A percentile compares a stretch with the other conserved stretches of the same genome.
phyloP scores from a whole-genome alignment of 163 green algal species.

The Smithsoniella earleae region DNA sequence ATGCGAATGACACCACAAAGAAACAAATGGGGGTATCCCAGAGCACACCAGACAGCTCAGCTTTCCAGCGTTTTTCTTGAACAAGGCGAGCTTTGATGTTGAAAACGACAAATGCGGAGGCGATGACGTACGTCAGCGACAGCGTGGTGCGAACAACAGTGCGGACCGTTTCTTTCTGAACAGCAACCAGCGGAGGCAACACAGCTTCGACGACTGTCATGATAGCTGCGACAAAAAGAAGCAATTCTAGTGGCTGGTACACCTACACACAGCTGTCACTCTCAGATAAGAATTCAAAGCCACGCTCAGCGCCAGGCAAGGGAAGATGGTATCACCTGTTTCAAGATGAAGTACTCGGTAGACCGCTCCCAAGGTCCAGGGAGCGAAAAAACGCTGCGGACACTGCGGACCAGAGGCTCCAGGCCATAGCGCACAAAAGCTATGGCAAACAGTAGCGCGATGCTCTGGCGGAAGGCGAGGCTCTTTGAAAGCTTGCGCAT shows the following conservation, averaged over 20 bases:
- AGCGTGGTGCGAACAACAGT: constrained; percentile 73
- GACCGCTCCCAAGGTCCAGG: constrained; percentile 55
- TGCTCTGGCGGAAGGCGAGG: constrained; percentile 54
- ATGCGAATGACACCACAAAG: too few species aligned
- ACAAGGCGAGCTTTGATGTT: constrained; percentile 69
- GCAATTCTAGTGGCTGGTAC: constrained; percentile 77
- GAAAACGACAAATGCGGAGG: constrained; percentile 66
- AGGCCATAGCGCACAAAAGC: constrained; percentile 48
- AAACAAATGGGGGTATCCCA: too few species aligned
- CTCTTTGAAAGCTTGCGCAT: constrained; percentile 52
- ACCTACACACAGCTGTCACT: constrained; percentile 47
- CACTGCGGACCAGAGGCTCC: constrained; percentile 44
- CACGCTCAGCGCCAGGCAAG: too few species aligned
- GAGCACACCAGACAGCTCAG: constrained; percentile 68
- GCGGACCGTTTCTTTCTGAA: constrained; percentile 64
- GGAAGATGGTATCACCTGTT: too few species aligned
- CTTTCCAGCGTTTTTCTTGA: constrained; percentile 52
- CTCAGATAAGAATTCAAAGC: too few species aligned
- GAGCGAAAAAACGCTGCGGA: constrained; percentile 39
- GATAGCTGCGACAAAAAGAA: constrained; percentile 75
- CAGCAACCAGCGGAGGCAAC: constrained; percentile 68
- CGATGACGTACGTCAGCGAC: constrained; percentile 74
- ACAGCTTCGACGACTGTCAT: constrained; percentile 79
- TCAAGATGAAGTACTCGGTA: constrained; percentile 40
- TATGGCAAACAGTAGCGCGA: constrained; percentile 31